Percentiles rank a stretch among this genome's conserved stretches.
These are phyloP conservation scores for Cutaneotrichosporon daszewskae DNA, from an alignment of 1,284 basidiomycete species.

Conservation along the genomic window DNA sequence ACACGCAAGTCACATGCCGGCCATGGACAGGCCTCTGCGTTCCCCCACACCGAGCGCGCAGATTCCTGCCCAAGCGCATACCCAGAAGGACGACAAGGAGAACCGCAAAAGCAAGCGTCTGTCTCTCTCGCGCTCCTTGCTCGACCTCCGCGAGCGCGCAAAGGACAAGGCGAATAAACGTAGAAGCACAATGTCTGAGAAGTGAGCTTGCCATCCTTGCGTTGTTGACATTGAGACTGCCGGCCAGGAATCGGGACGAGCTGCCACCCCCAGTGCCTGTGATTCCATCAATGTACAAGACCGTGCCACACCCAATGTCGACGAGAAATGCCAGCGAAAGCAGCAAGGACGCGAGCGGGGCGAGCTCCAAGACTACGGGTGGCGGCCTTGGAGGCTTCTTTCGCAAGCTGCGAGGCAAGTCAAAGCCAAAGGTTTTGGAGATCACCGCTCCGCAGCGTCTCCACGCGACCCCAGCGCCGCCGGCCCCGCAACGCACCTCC, in stretches of 20 bases:
- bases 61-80: too few relatives aligned
- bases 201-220: background rate
- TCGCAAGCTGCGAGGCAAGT: conserved; percentile 6
- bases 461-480: too few relatives aligned
- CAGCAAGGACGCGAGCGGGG: too few relatives aligned
- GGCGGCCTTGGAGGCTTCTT: conserved; percentile 6
- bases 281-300: conserved; percentile 9
- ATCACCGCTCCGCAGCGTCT: too few relatives aligned
- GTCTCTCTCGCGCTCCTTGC: conserved; percentile 8
- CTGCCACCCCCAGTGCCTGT: conserved; percentile 5
- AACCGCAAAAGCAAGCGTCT: conserved; percentile 8
- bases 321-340: background rate
- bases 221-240: background rate
- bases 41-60: background rate
- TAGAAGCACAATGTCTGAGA: conserved; percentile 1
- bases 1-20: too few relatives aligned
- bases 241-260: background rate
- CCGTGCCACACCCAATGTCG: background rate
- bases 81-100: background rate
- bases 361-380: too few relatives aligned
- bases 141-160: conserved; percentile 7
- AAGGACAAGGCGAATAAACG: conserved; percentile 4
- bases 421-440: conserved; percentile 1
- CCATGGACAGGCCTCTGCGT: background rate
- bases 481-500: too few relatives aligned